Evolutionary conservation across 805 yeast species (phyloP).

Genomic region (Hanseniaspora vineae): DNA sequence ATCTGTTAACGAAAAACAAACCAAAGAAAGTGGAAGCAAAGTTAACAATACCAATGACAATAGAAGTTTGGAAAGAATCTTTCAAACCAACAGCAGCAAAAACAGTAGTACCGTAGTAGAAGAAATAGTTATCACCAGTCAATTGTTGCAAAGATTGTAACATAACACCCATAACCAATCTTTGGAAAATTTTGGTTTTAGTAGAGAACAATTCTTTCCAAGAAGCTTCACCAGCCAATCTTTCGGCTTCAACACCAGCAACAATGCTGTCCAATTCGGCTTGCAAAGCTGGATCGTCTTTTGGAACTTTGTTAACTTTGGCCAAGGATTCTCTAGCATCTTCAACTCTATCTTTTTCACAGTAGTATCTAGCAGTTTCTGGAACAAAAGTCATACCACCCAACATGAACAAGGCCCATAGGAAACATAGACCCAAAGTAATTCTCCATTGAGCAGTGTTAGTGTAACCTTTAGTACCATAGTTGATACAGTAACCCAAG

Average conservation of each 20-base stretch:
- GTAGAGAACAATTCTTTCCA: constrained; percentile 39
- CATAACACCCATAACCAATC: constrained; percentile 35
- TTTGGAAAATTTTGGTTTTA: constrained; percentile 41
- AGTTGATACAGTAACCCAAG: constrained; percentile 55
- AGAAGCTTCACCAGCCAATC: constrained; percentile 45
- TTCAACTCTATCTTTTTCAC: constrained; percentile 34
- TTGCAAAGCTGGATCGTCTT: constrained; percentile 34
- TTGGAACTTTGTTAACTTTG: constrained; percentile 34
- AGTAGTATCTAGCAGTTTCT: constrained; percentile 54
- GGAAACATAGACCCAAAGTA: constrained; percentile 40
- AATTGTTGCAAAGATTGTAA: constrained; percentile 52
- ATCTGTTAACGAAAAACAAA: constrained; percentile 34
- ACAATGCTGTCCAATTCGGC: constrained; percentile 36
- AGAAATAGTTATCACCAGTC: constrained; percentile 50
- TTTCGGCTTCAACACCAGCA: constrained; percentile 49
- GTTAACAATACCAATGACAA: constrained; percentile 43
- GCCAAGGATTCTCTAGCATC: constrained; percentile 44
- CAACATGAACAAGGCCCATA: constrained; percentile 24
- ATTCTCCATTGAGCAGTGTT: constrained; percentile 51
- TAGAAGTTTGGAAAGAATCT: constrained; percentile 44
- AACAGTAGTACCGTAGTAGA: constrained; percentile 42
- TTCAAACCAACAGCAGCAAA: constrained; percentile 21
- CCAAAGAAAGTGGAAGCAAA: constrained; percentile 39
- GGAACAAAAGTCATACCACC: constrained; percentile 49
- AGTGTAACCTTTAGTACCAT: constrained; percentile 38